Base-by-base conservation (phyloP, 371 early-diverging fungal species). In the Mucor irregularis region DNA sequence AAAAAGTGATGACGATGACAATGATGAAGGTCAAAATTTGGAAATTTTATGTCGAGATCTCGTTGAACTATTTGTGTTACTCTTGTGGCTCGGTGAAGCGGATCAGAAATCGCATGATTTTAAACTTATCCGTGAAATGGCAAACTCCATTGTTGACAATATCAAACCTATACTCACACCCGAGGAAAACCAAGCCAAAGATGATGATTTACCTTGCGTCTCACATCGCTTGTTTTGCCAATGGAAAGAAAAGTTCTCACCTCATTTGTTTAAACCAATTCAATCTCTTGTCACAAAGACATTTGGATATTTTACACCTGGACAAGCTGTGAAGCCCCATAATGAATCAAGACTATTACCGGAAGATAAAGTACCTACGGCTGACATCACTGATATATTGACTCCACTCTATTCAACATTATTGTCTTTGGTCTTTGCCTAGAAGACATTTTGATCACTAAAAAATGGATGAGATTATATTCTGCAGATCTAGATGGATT, bases 401-500 rank as follows among this genome's bases (percentile, higher is more conserved):
- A 70, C 62, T 0, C 58, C 74, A 0, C 57, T 70, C 9, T 62
- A 76, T 42, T 46, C 74, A 19, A 71, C 80, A 3, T 21, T 83
- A 0, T 14, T 86, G 7, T 73, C 66, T 7, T 83, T 80, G 81
- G 66, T 74, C 25, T 42, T 86, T 5, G 79, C 86, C 0, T n/a
- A n/a, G 66, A 60, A 7, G 22, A 40, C 19, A 44, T 68, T 37
- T 40, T 69, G 9, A 46, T 58, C 0, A 47, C 55, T 24, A 70
- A 75, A 26, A 29, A 62, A 30, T 83, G 83, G 83, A 38, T 53
- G 3, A 57, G 73, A 1, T 69, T 87, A 0, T 87, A 84, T 49
- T 75, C 75, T 4, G 82, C 78, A 24, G 71, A 74, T 22, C 38
- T 66, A 44, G 72, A 87, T 38, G 87, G 87, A 0, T 87, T 83